Base-by-base conservation (phyloP, 2,329 filamentous ascomycete genomes). In the Fusarium torulosum region DNA sequence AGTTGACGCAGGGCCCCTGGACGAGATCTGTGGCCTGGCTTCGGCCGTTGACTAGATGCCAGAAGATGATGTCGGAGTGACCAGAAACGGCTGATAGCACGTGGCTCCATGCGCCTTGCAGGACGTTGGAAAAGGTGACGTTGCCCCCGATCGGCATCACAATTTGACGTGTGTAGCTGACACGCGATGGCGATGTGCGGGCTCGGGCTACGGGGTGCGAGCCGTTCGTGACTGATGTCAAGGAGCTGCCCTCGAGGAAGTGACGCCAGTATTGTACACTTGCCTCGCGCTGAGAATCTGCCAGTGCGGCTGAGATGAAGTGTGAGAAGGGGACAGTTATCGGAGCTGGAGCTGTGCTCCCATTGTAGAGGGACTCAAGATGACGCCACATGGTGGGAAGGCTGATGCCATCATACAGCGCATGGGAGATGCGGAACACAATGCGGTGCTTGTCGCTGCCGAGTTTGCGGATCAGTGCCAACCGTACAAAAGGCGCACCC, bases 111-210 rank as follows among this genome's bases (percentile, higher is more conserved):
- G 49, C 49, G 15, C 27, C 38, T 42, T 52, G 49, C 38, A 52
- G 49, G 49, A 52, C 27, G 49, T 52, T 52, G 49, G 49, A 52
- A 52, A 52, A 52, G 49, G 49, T 52, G 49, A 52, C 49, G 20
- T 52, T 52, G 20, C 49, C 49, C 38, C 49, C 49, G 38, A 43
- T 52, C 27, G 38, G 49, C 49, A 52, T 52, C 49, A 52, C 49
- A 43, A 52, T 52, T 52, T 52, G 49, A 52, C 49, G 49, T 52
- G 49, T 52, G 49, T 52, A 52, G 27, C 49, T 52, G 49, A 52
- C 49, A 52, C 49, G 49, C 38, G 49, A 52, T 43, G 49, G 49
- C 38, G 49, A 52, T 52, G 49, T 42, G 38, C 49, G 49, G 38
- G 49, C 49, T 43, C 49, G 49, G 49, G 49, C 49, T 52, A 43